phyloP scores from a whole-genome alignment of 2,329 filamentous ascomycete genomes.

The Blumeria hordei region DNA sequence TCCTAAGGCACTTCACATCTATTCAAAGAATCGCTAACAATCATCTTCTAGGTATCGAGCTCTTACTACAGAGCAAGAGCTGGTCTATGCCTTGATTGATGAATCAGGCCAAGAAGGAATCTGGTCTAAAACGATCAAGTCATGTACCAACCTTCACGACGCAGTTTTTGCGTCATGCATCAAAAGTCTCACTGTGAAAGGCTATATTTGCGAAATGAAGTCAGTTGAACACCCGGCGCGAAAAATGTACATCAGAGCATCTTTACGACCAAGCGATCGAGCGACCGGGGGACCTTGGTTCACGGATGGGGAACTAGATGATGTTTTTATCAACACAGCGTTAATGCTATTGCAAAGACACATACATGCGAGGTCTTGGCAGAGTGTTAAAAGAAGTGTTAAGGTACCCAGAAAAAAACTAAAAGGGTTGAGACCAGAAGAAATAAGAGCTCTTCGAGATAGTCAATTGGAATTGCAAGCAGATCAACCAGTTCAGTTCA shows the following conservation, averaged over 20 bases:
- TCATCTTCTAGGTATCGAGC: slow-evolving; percentile 25
- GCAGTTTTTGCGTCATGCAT: slow-evolving; percentile 58
- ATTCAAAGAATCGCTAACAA: slow-evolving; percentile 3
- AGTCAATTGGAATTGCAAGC: slow-evolving; percentile 8
- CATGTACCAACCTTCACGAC: slow-evolving; percentile 60
- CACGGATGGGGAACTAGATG: slow-evolving; percentile 72
- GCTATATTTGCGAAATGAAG: slow-evolving; percentile 70
- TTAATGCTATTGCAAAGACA: slow-evolving; percentile 49
- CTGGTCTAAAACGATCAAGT: slow-evolving; percentile 72
- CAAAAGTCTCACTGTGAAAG: slow-evolving; percentile 61
- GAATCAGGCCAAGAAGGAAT: slow-evolving; percentile 64
- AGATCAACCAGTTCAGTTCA: slow-evolving; percentile 8
- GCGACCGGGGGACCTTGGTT: slow-evolving; percentile 91
- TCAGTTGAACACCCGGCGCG: slow-evolving; percentile 75
- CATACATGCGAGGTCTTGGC: slow-evolving; percentile 49
- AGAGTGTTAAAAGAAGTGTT: slow-evolving; percentile 18
- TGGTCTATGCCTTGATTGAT: slow-evolving; percentile 80
- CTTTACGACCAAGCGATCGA: slow-evolving; percentile 64
- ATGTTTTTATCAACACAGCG: slow-evolving; percentile 61
- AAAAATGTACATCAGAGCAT: slow-evolving; percentile 88
- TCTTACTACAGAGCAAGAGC: slow-evolving; percentile 48
- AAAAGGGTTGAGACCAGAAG: slow-evolving; percentile 22
- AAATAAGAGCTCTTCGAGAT: slow-evolving; percentile 14
- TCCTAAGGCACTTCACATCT: neutral
- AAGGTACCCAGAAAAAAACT: slow-evolving; percentile 30